These are phyloP conservation scores for Yarrowia galli DNA, from an alignment of 1,139 yeast species.

Conservation along the genomic window DNA sequence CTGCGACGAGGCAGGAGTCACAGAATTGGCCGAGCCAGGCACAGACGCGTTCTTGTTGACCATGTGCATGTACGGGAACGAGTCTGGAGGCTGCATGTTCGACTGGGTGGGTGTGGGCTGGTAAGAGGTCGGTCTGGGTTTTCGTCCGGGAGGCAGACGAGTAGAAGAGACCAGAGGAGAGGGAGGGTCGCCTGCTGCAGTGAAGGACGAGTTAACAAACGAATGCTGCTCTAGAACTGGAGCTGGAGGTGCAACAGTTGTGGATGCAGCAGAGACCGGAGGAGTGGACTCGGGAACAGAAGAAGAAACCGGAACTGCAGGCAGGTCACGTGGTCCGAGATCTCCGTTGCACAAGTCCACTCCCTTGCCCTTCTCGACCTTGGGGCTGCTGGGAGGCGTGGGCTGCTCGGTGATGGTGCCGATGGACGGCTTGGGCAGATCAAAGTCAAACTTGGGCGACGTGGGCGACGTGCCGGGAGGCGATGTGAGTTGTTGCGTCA, in stretches of 20 bases:
- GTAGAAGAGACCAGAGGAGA: constrained; percentile 37
- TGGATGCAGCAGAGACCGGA: neutral
- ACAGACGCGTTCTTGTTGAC: constrained; percentile 11
- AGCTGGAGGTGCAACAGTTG: neutral
- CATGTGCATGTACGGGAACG: constrained; percentile 38
- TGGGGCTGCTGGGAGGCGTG: constrained; percentile 39
- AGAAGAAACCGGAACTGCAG: neutral
- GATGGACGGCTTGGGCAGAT: constrained; percentile 18
- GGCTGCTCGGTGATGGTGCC: constrained; percentile 34
- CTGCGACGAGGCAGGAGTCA: constrained; percentile 1
- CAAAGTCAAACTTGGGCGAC: constrained; percentile 25
- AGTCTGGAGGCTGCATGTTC: constrained; percentile 30
- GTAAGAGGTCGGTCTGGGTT: constrained; percentile 53
- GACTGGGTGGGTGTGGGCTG: constrained; percentile 46
- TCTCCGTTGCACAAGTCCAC: neutral
- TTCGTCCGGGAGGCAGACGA: constrained; percentile 49
- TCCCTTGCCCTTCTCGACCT: neutral
- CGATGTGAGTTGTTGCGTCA: constrained; percentile 16
- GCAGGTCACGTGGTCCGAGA: neutral
- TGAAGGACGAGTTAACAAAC: neutral
- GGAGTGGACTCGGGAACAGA: neutral
- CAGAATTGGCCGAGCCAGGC: constrained; percentile 32
- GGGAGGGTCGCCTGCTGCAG: constrained; percentile 3
- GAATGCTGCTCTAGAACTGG: neutral
- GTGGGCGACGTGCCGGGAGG: constrained; percentile 1